Evolutionary conservation across 2,329 filamentous ascomycete genomes (phyloP).

Genomic region (Pseudogymnoascus sp.): DNA sequence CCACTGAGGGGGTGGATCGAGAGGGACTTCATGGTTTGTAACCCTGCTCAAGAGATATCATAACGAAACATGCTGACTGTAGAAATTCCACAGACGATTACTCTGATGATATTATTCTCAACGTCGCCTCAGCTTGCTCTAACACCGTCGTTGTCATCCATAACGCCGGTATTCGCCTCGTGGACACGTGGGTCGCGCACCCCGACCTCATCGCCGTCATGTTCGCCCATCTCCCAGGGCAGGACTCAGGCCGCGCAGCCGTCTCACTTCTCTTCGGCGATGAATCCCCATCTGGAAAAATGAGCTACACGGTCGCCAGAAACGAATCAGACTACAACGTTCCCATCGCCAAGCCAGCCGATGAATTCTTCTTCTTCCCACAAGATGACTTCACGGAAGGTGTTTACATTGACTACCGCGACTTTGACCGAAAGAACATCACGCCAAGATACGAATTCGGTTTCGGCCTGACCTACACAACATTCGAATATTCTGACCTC

Average conservation of each 20-base stretch:
- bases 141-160: slow-evolving; percentile 61
- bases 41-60: not conserved
- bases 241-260: slow-evolving; percentile 55
- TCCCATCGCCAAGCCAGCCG: not conserved
- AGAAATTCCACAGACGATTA: slow-evolving; percentile 33
- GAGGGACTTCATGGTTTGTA: slow-evolving; percentile 44
- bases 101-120: slow-evolving; percentile 43
- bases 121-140: slow-evolving; percentile 51
- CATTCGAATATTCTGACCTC: slow-evolving; percentile 34
- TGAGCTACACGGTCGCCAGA: slow-evolving; percentile 56
- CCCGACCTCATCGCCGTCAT: slow-evolving; percentile 57
- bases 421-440: slow-evolving; percentile 40
- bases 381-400: slow-evolving; percentile 33
- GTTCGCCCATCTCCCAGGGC: slow-evolving; percentile 53
- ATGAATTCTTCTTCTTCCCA: slow-evolving; percentile 28
- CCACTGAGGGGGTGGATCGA: slow-evolving; percentile 65
- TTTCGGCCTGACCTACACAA: slow-evolving; percentile 51
- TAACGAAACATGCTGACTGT: not conserved
- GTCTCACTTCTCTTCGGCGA: slow-evolving; percentile 56
- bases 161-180: slow-evolving; percentile 52
- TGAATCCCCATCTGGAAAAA: slow-evolving; percentile 42
- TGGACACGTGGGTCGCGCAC: slow-evolving; percentile 55
- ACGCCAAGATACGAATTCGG: slow-evolving; percentile 35
- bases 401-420: slow-evolving; percentile 46
- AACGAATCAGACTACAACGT: slow-evolving; percentile 41